These are phyloP conservation scores for Thuja plicata DNA, from an alignment of 83 land plant species.

Conservation along the genomic window DNA sequence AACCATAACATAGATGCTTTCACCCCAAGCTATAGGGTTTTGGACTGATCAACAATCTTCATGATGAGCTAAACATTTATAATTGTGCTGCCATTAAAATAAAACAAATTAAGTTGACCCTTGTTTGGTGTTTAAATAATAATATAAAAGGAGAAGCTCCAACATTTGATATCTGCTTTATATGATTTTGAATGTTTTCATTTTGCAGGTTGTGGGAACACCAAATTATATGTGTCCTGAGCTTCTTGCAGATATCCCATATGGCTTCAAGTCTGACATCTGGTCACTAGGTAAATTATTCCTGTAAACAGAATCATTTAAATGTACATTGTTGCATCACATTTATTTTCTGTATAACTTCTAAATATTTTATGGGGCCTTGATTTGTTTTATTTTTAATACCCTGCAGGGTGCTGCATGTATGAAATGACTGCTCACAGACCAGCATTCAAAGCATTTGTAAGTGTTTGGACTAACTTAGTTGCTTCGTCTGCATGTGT, in stretches of 20 bases:
- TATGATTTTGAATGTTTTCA: not conserved
- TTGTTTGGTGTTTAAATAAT: not conserved
- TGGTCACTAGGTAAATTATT: slow-evolving; percentile 49
- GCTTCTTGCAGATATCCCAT: slow-evolving; percentile 59
- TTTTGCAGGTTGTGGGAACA: slow-evolving; percentile 49
- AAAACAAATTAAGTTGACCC: not conserved
- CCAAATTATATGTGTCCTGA: slow-evolving; percentile 62
- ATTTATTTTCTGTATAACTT: not conserved
- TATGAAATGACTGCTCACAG: slow-evolving; percentile 93
- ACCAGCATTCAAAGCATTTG: slow-evolving; percentile 98
- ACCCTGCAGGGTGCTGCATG: slow-evolving; percentile 85
- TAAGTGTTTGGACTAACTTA: slow-evolving; percentile 36
- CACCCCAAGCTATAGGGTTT: not conserved
- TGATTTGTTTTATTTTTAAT: not conserved
- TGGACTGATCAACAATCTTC: not conserved
- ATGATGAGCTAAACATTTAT: not conserved
- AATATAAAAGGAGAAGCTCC: not conserved
- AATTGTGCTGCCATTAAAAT: not conserved
- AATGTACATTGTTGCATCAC: not conserved
- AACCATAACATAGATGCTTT: not conserved
- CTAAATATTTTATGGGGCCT: not conserved
- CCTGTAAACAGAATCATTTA: not conserved
- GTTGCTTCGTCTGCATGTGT: not conserved
- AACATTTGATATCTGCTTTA: not conserved
- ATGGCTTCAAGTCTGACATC: slow-evolving; percentile 59